phyloP scores from a whole-genome alignment of 1,139 yeast species.

The Pichia norvegensis region DNA sequence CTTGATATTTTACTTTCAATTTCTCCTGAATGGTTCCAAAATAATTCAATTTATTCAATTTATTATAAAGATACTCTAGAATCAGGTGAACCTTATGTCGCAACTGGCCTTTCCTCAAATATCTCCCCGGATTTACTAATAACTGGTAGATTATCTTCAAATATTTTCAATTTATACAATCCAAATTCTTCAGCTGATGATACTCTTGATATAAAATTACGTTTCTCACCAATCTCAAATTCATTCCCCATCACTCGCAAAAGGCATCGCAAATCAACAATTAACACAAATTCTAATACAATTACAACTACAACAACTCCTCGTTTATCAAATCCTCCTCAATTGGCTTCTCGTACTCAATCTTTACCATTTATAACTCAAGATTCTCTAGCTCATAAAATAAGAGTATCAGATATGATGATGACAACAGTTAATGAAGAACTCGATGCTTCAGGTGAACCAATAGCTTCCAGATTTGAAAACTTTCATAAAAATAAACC shows the following conservation, averaged over 20 bases:
- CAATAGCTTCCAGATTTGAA: constrained; percentile 27
- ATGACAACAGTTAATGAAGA: constrained; percentile 11
- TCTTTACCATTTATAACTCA: constrained; percentile 27
- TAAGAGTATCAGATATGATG: constrained; percentile 25
- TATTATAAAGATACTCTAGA: constrained; percentile 69
- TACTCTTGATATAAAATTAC: constrained; percentile 58
- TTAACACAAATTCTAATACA: background rate
- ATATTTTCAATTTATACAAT: constrained; percentile 42
- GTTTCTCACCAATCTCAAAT: constrained; percentile 37
- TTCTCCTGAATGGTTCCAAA: constrained; percentile 52
- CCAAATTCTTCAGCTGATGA: constrained; percentile 39
- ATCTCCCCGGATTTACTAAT: constrained; percentile 34
- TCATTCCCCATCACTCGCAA: constrained; percentile 4
- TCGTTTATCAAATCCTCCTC: constrained; percentile 14
- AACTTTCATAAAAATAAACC: constrained; percentile 19
- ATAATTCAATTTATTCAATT: constrained; percentile 52
- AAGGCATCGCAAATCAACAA: constrained; percentile 5
- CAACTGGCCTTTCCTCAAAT: constrained; percentile 56
- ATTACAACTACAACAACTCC: background rate
- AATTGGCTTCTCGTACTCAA: constrained; percentile 28
- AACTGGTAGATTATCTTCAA: constrained; percentile 68
- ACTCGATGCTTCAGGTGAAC: constrained; percentile 21
- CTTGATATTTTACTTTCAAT: constrained; percentile 42
- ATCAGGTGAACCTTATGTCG: constrained; percentile 70
- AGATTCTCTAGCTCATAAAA: constrained; percentile 27